These are phyloP conservation scores for Phytophthora europaea DNA, from an alignment of 352 stramenopile genomes.

Conservation along the genomic window DNA sequence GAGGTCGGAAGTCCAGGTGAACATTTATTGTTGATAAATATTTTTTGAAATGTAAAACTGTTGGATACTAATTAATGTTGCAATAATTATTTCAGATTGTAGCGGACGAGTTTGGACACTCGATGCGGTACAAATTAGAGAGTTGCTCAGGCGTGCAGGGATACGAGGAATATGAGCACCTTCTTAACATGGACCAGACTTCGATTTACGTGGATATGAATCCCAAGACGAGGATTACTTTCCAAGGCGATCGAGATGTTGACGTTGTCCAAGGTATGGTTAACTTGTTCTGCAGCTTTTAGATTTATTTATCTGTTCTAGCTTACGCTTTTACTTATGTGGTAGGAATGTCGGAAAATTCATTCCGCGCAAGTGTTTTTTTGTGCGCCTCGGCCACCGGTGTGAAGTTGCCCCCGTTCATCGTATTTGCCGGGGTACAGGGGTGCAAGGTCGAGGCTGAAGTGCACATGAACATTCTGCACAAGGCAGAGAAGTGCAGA, in stretches of 20 bases:
- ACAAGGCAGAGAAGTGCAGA: neutral
- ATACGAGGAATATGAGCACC: neutral
- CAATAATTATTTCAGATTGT: neutral
- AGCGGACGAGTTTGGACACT: neutral
- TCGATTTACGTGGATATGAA: neutral
- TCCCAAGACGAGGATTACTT: neutral
- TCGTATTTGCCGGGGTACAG: neutral
- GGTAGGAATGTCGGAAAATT: neutral
- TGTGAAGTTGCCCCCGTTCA: neutral
- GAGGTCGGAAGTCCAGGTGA: neutral
- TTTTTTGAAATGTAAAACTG: neutral
- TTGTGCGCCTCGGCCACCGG: neutral
- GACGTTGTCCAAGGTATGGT: neutral
- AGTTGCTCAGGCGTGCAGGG: neutral
- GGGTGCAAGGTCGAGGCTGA: neutral
- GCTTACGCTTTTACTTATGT: neutral
- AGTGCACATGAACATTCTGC: neutral
- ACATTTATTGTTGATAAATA: neutral
- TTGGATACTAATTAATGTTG: neutral
- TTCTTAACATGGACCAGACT: neutral
- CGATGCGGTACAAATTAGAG: neutral
- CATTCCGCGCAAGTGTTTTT: neutral
- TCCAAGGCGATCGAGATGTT: neutral
- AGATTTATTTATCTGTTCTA: neutral
- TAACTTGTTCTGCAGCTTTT: neutral